These are phyloP conservation scores for Candida boleticola DNA, from an alignment of 805 yeast genomes.

Conservation along the genomic window DNA sequence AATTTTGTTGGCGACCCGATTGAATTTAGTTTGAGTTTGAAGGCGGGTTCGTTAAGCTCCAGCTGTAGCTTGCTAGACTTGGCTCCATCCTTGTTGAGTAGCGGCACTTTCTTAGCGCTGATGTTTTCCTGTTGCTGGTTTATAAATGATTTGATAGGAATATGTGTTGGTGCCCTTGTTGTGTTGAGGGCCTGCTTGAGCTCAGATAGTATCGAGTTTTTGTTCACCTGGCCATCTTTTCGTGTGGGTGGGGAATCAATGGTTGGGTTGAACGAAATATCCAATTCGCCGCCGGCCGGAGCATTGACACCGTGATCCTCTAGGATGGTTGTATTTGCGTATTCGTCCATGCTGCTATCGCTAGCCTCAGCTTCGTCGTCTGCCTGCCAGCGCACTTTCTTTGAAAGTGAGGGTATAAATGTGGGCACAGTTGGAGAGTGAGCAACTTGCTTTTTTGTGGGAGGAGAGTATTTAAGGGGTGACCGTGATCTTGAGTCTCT, in stretches of 20 bases:
- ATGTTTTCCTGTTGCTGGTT: slow-evolving; percentile 4
- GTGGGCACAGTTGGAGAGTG: slow-evolving; percentile 5
- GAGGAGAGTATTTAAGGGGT: slow-evolving; percentile 20
- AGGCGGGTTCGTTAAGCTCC: slow-evolving; percentile 4
- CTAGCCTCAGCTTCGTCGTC: slow-evolving; percentile 24
- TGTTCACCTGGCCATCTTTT: slow-evolving; percentile 1
- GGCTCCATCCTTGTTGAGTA: slow-evolving; percentile 36
- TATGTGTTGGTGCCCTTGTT: not conserved
- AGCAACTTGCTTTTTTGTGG: slow-evolving; percentile 10
- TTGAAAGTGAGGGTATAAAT: slow-evolving; percentile 10
- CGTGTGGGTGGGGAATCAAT: slow-evolving; percentile 29
- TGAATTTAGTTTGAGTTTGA: slow-evolving; percentile 6
- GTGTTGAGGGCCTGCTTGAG: slow-evolving; percentile 3
- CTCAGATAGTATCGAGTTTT: slow-evolving; percentile 2
- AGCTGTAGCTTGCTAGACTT: not conserved
- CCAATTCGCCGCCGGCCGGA: slow-evolving; percentile 25
- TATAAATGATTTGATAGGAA: slow-evolving; percentile 3
- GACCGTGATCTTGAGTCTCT: slow-evolving; percentile 17
- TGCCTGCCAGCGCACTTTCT: slow-evolving; percentile 47
- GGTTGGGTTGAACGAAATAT: slow-evolving; percentile 25
- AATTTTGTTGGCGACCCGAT: slow-evolving; percentile 17
- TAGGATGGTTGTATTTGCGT: slow-evolving; percentile 22
- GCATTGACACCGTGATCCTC: slow-evolving; percentile 22
- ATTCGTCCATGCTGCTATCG: slow-evolving; percentile 31
- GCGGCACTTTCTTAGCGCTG: slow-evolving; percentile 11